phyloP scores from a whole-genome alignment of 495 filamentous ascomycete genomes.

The Penicillium coprophilum region DNA sequence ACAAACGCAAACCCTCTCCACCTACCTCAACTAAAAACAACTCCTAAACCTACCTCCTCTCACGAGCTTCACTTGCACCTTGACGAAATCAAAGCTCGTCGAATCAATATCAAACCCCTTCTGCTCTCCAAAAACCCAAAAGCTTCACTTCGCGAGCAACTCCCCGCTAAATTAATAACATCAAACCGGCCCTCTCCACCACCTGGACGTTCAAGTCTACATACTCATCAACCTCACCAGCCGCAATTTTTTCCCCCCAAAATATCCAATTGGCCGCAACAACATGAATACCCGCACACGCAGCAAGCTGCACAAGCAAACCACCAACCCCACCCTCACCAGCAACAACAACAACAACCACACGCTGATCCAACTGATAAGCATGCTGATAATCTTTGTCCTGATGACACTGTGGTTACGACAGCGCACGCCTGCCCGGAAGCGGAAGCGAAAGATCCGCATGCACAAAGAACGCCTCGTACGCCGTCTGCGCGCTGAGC shows the following conservation, averaged over 20 bases:
- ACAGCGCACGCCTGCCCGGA: not conserved
- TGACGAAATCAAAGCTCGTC: conserved; percentile 33
- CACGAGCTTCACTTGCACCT: conserved; percentile 34
- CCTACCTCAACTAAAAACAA: conserved; percentile 35
- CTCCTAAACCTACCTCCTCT: conserved; percentile 23
- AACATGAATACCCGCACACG: conserved; percentile 24
- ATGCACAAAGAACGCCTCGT: conserved; percentile 36
- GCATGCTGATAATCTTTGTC: not conserved
- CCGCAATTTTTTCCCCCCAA: conserved; percentile 27
- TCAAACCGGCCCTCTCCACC: conserved; percentile 7
- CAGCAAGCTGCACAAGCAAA: conserved; percentile 38
- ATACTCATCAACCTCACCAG: conserved; percentile 35
- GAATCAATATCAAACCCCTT: conserved; percentile 33
- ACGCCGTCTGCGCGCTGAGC: conserved; percentile 37
- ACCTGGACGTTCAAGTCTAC: conserved; percentile 4
- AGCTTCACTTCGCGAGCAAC: too few species aligned
- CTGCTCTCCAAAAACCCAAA: conserved; percentile 21
- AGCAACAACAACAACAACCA: conserved; percentile 33
- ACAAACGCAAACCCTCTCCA: conserved; percentile 28
- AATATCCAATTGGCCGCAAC: conserved; percentile 30
- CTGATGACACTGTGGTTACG: not conserved
- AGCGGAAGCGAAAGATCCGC: conserved; percentile 12
- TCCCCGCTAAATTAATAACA: too few species aligned
- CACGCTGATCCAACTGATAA: not conserved
- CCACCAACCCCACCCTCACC: conserved; percentile 36